Percentiles rank a stretch among this genome's conserved stretches.
These are phyloP conservation scores for Globisporangium radiosum DNA, from an alignment of 352 stramenopile species.

Conservation along the genomic window DNA sequence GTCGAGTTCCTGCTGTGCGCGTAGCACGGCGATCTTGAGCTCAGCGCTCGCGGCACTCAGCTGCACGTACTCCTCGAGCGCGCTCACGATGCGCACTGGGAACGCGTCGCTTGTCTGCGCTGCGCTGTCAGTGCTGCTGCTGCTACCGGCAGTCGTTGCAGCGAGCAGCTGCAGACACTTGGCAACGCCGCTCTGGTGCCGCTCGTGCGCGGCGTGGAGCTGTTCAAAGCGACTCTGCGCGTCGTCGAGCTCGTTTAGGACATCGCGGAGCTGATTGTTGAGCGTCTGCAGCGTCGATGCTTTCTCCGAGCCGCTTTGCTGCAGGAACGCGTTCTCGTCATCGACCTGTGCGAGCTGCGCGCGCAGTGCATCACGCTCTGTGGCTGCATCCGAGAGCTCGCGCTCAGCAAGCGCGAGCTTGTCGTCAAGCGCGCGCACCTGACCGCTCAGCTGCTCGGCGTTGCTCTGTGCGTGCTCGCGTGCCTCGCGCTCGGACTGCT, in stretches of 20 bases:
- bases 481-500: conserved; percentile 17
- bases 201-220: conserved; percentile 26
- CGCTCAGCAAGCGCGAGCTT: conserved; percentile 16
- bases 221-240: conserved; percentile 24
- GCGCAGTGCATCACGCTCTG: conserved; percentile 29
- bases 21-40: conserved; percentile 40
- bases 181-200: conserved; percentile 14
- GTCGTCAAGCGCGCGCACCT: conserved; percentile 14
- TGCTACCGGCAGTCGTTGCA: conserved; percentile 1
- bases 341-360: conserved; percentile 23
- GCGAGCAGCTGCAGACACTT: conserved; percentile 30
- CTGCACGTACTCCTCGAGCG: conserved; percentile 18
- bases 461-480: conserved; percentile 21
- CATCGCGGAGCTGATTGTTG: conserved; percentile 44
- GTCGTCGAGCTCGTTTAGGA: conserved; percentile 27
- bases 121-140: not conserved
- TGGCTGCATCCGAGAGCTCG: conserved; percentile 8
- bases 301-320: conserved; percentile 41
- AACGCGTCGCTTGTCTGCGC: conserved; percentile 10
- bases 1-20: conserved; percentile 41
- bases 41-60: conserved; percentile 25
- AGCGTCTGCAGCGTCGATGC: conserved; percentile 45
- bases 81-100: conserved; percentile 12
- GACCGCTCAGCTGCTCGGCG: conserved; percentile 18
- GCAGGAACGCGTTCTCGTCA: conserved; percentile 34